phyloP scores from a whole-genome alignment of 1,284 basidiomycete genomes.

The Earliella scabrosa region DNA sequence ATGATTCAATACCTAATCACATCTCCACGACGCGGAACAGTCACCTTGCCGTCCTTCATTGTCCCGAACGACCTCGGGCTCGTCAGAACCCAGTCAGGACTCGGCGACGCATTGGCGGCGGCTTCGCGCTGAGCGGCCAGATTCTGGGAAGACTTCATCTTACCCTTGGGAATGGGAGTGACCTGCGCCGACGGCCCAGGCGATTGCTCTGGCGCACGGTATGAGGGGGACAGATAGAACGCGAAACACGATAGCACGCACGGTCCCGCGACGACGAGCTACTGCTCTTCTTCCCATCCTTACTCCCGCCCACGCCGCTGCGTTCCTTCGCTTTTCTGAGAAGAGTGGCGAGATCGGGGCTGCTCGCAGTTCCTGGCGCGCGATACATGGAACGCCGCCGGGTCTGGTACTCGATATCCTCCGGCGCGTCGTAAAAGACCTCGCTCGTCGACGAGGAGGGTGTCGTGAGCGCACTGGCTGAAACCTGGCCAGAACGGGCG shows the following conservation, averaged over 20 bases:
- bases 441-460: constrained; percentile 50
- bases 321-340: constrained; percentile 79
- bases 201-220: constrained; percentile 18
- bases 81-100: constrained; percentile 56
- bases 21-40: constrained; percentile 38
- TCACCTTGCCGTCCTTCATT: constrained; percentile 48
- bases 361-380: constrained; percentile 85
- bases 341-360: constrained; percentile 86
- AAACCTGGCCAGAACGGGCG: constrained; percentile 30
- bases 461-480: constrained; percentile 37
- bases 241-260: constrained; percentile 8
- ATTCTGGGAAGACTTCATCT: constrained; percentile 24
- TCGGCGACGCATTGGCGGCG: constrained; percentile 20
- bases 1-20: neutral
- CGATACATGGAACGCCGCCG: constrained; percentile 86
- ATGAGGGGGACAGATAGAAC: constrained; percentile 6
- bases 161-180: constrained; percentile 26
- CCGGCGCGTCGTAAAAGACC: constrained; percentile 60
- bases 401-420: constrained; percentile 65
- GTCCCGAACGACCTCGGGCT: constrained; percentile 38
- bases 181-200: constrained; percentile 17
- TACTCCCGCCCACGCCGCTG: constrained; percentile 43
- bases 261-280: constrained; percentile 53
- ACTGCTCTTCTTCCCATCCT: constrained; percentile 49
- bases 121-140: constrained; percentile 16